These are phyloP conservation scores for Stachybotrys echinatus DNA, from an alignment of 2,329 filamentous ascomycete species.

Conservation along the genomic window DNA sequence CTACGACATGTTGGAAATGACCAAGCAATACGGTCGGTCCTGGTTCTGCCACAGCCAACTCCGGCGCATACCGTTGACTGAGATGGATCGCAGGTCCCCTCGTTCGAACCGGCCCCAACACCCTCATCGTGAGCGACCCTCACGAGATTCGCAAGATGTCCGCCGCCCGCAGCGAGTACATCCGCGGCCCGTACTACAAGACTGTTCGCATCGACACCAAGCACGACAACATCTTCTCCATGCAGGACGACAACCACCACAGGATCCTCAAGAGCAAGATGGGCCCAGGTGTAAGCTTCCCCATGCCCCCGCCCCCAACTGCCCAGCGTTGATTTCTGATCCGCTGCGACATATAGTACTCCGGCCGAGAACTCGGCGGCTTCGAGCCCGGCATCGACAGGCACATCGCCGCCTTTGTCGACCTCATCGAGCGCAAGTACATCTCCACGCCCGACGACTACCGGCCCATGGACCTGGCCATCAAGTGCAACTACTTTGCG, in stretches of 20 bases:
- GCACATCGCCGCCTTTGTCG: background rate
- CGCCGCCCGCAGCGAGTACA: background rate
- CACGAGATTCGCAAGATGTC: background rate
- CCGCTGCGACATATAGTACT: no score
- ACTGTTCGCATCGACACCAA: background rate
- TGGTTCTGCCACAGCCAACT: background rate
- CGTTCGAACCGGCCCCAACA: background rate
- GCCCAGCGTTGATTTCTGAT: no score
- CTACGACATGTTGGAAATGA: slow-evolving; percentile 17
- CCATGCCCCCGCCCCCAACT: background rate
- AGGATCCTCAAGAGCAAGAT: slow-evolving; percentile 1
- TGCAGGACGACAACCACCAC: background rate
- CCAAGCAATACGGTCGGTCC: slow-evolving; percentile 19
- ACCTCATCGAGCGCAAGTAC: background rate
- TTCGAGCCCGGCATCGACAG: slow-evolving; percentile 1
- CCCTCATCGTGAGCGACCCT: background rate
- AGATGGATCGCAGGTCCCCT: background rate
- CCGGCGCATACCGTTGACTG: no score
- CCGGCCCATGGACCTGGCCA: slow-evolving; percentile 1
- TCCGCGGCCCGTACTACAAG: background rate
- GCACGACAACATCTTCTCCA: slow-evolving; percentile 1
- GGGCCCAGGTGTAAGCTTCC: background rate
- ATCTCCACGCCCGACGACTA: background rate
- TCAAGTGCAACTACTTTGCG: slow-evolving; percentile 7
- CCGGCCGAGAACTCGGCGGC: background rate